Base-by-base conservation (phyloP, 179 eudicot species). In the Spergularia azorica region DNA sequence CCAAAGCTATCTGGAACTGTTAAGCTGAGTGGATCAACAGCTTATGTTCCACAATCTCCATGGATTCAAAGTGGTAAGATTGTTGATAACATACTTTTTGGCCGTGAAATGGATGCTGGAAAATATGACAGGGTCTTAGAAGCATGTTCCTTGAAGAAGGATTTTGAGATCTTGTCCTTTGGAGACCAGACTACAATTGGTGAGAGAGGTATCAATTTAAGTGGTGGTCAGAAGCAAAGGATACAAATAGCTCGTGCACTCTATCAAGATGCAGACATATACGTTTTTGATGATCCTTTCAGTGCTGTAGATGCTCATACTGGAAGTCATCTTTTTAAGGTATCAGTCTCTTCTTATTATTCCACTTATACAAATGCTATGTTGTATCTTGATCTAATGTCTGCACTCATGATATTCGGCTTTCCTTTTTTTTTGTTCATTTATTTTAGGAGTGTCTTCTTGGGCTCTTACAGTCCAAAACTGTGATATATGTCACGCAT, bases 61-160 rank as follows among this genome's bases (percentile, higher is more conserved):
- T 91, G 95, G 95, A 91, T 89, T 77, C 95, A 88, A 68, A 91
- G 95, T 68, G 92, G 92, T 1, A 89, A 79, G 83, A 87, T 91
- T 14, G 89, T 83, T 63, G 91, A 91, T 61, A 89, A 89, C 64
- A 86, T 89, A 50, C 60, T 89, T 58, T 89, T 86, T 74, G 93
- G 93, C 46, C 82, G 81, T 76, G 77, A 80, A 46, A 89, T 89
- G 91, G 79, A 88, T 20, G 65, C 56, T 55, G 80, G 72, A 32
- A 75, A 64, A 67, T 89, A 89, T 39, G 86, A 88, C 41, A 76
- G 68, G 69, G 88, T 89, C 18, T 83, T 89, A 12, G 85, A 85
- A 73, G 90, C 92, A 48, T 91, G 95, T 59, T 82, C 89, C 1
- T 71, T 89, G 76, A 88, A 85, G 77, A 88, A 83, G 70, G 93